Base-by-base conservation (phyloP, 176 grass and related monocot species). In the Phoenix dactylifera region DNA sequence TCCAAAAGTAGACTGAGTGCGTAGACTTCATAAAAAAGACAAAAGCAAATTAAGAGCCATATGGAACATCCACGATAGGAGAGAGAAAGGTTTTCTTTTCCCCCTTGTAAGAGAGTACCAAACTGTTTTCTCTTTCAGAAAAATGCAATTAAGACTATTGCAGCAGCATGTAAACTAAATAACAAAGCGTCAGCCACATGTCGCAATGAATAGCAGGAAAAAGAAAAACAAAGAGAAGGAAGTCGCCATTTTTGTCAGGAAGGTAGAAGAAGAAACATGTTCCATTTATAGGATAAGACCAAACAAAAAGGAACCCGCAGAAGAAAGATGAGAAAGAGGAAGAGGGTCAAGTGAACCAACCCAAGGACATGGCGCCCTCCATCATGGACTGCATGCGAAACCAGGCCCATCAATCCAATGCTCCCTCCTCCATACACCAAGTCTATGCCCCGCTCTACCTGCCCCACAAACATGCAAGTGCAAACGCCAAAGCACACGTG, bases 291-390 rank as follows among this genome's bases (percentile, higher is more conserved):
- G 10, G 35, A 44, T 14, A 44, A 44, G 10, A 44, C 6, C 66
- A 50, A 72, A 58, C 77, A 84, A 75, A 23, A 62, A 12, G 35
- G 10, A 44, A 44, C 7, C 35, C 35, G 1, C 0, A 44, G 10
- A 44, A 44, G 9, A 12, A 44, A 12, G 9, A 12, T 52, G 24
- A 66, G 70, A 67, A 30, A 60, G 50, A 30, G 32, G 52, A 58
- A 30, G 65, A 55, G 26, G 51, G 64, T 12, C 35, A 28, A 5
- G 65, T 20, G 28, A 39, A 64, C 72, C 32, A 60, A 96, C 92
- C 92, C 92, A 67, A 96, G 84, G 29, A 96, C 92, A 85, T 96
- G 92, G 71, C 92, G 86, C 16, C 92, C 92, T 65, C 92, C 92
- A 63, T 96, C 86, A 78, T 96, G 92, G 68, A 96, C 92, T 57